Evolutionary conservation across 2,329 filamentous ascomycete species (phyloP).

Genomic region (Incumbomyces lentus): DNA sequence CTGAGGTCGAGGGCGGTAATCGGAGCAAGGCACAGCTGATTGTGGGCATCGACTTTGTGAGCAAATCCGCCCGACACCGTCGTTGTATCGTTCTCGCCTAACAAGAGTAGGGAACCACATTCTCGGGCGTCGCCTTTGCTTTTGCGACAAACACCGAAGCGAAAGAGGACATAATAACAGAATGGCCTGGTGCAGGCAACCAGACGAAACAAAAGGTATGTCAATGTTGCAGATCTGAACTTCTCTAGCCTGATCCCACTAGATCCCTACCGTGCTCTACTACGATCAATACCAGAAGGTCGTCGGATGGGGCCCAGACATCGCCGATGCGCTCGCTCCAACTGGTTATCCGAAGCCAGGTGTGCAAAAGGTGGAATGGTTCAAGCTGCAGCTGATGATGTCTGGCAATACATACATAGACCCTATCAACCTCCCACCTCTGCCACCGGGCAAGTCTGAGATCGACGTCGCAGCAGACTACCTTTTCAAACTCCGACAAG

Average conservation of each 20-base stretch:
- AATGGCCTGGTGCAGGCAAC: constrained; percentile 95
- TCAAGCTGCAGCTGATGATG: constrained; percentile 97
- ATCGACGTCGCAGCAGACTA: constrained; percentile 99
- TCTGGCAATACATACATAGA: constrained; percentile 99
- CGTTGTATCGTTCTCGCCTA: background rate
- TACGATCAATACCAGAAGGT: constrained; percentile 99
- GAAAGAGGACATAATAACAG: constrained; percentile 96
- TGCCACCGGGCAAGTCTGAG: constrained; percentile 95
- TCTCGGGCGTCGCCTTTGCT: constrained; percentile 89
- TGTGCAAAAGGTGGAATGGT: constrained; percentile 99
- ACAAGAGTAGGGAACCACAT: constrained; percentile 69
- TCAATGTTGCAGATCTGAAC: background rate
- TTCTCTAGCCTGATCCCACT: constrained; percentile 8
- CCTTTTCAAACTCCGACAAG: constrained; percentile 93
- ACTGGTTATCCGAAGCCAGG: constrained; percentile 96
- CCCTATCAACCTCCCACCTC: constrained; percentile 93
- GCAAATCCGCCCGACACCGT: background rate
- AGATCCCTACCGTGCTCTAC: constrained; percentile 99
- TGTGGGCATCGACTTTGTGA: constrained; percentile 94
- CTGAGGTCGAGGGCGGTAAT: constrained; percentile 76
- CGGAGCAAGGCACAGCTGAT: constrained; percentile 94
- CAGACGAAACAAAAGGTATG: constrained; percentile 96
- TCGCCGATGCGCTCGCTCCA: constrained; percentile 88
- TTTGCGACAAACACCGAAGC: constrained; percentile 93
- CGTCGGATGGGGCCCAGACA: constrained; percentile 98